Conservation (phyloP, 2,329 filamentous ascomycete species). For the Neodidymelliopsis sp. region DNA sequence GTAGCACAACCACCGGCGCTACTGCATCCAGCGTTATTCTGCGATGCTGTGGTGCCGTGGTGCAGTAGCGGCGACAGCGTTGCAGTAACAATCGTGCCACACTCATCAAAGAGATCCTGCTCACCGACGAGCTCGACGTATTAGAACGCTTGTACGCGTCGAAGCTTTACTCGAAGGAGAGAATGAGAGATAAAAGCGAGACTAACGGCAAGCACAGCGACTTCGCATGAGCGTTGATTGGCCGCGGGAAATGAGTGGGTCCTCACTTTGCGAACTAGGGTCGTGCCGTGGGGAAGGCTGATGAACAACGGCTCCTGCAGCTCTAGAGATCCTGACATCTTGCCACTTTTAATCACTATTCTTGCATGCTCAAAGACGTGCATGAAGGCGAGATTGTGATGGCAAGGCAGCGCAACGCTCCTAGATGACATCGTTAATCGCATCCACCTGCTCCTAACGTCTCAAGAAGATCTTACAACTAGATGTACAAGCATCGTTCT, state of each 20-base stretch:
- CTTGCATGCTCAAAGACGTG: too few species aligned
- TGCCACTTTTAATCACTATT: too few species aligned
- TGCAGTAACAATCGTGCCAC: background rate
- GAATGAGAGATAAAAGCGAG: background rate
- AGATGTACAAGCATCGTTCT: too few species aligned
- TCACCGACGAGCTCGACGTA: background rate
- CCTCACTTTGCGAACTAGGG: background rate
- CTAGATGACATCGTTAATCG: too few species aligned
- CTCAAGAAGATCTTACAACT: background rate
- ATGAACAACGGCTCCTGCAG: background rate
- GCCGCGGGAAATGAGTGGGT: background rate
- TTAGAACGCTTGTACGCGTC: background rate
- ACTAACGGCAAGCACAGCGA: background rate
- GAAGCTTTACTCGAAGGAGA: background rate
- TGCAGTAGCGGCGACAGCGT: background rate
- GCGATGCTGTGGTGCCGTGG: too few species aligned
- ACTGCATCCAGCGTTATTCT: background rate
- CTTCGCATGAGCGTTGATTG: background rate
- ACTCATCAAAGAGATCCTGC: background rate
- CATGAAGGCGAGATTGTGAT: too few species aligned
- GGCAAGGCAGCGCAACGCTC: too few species aligned
- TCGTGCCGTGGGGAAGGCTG: background rate
- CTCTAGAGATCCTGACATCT: background rate
- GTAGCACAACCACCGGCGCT: too few species aligned
- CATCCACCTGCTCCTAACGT: background rate